phyloP scores from a whole-genome alignment of 2,329 filamentous ascomycete genomes.

The Neonectria hederae region DNA sequence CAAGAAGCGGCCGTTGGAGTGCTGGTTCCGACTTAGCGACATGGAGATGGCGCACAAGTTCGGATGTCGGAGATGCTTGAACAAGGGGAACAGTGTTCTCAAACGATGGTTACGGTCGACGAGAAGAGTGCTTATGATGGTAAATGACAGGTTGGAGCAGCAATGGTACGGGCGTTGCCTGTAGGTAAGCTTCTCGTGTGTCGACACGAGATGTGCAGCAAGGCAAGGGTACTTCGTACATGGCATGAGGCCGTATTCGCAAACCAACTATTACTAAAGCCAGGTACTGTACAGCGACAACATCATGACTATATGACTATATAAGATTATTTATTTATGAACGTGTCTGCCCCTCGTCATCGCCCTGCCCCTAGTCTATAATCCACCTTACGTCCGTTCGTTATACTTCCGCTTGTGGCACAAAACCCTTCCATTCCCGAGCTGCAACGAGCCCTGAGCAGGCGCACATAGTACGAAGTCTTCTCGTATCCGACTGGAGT shows the following conservation, averaged over 20 bases:
- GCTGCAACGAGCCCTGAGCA: background rate
- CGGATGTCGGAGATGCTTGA: conserved; percentile 7
- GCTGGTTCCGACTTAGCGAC: conserved; percentile 1
- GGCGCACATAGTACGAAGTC: background rate
- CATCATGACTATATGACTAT: too few species aligned
- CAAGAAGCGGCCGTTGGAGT: background rate
- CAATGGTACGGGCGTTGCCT: conserved; percentile 1
- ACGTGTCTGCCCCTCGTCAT: background rate
- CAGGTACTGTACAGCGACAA: background rate
- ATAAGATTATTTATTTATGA: background rate
- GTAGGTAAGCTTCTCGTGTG: background rate
- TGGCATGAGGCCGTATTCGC: background rate
- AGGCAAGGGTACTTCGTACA: background rate
- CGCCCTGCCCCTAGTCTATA: background rate
- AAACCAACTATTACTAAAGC: background rate
- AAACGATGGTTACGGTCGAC: background rate
- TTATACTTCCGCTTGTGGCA: background rate
- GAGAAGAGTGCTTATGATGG: background rate
- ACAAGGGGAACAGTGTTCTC: background rate
- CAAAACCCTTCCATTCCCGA: background rate
- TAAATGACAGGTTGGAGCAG: conserved; percentile 1
- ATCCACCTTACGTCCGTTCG: background rate
- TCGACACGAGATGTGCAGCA: background rate
- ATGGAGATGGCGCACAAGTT: background rate
- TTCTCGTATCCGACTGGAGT: conserved; percentile 20